Evolutionary conservation across 768 basidiomycete genomes (phyloP), one percentile per base, ranked within the genome.

Genomic region (Candolleomyces eurysporus): DNA sequence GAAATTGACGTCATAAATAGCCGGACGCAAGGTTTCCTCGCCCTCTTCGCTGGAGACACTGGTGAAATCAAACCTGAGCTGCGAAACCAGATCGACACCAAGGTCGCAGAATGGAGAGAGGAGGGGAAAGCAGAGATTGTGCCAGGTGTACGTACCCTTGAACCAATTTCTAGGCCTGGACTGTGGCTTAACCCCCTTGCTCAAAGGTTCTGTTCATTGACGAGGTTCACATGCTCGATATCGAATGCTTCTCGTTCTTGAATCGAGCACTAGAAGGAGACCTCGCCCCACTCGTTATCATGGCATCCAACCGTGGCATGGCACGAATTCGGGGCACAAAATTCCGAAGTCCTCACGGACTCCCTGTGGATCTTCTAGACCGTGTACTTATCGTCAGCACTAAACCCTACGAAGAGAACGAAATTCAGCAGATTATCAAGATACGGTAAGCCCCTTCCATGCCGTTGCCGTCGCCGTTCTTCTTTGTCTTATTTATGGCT

Each of bases 1-100:
- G 97, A 99, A 77, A 98, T 99, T 67, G 97, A 99, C 70, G 96
- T 98, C 57, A 98, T 98, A 80, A 99, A 98, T 80, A 94, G 92
- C 65, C 86, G 96, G 55, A 98, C 96, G 6, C 97, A 99, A 79
- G 97, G 97, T 3, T 98, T 98, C 82, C 86, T 98, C 40, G 96
- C 97, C 0, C 83, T 99, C 13, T 92, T 92, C 71, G 87, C 91
- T 56, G 96, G 96, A 11, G 97, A 99, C 72, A 99, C 97, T 0
- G 97, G 97, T 17, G 97, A 99, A 78, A 98, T 99, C 75, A 98
- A 97, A 77, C 92, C 95, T 32, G 96, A 98, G 72, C 79, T 99
- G 61, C 86, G 96, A 57, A 92, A 90, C 68, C 96, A 99, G 75
- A 98, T 99, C 75, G 93, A 99, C 74, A 85, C 89, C 51, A 98